A percentile compares a stretch with the other conserved stretches of the same genome.
These are phyloP conservation scores for Lentinus tigrinus DNA, from an alignment of 768 basidiomycete species.

Conservation along the genomic window DNA sequence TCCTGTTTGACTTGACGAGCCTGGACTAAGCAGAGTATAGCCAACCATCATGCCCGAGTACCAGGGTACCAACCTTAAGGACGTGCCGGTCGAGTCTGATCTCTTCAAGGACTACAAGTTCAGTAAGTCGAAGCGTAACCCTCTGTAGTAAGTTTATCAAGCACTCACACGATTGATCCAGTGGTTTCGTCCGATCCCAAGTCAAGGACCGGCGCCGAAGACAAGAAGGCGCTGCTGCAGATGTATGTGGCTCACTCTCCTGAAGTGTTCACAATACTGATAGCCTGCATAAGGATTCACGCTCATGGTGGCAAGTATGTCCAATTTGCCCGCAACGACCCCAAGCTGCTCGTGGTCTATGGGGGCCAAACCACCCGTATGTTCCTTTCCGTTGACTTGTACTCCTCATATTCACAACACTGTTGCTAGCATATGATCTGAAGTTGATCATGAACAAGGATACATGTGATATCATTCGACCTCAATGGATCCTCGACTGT, in stretches of 20 bases:
- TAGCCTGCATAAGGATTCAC: conserved; percentile 49
- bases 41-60: conserved; percentile 63
- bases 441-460: conserved; percentile 71
- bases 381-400: conserved; percentile 23
- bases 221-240: conserved; percentile 69
- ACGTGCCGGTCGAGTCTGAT: conserved; percentile 56
- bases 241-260: conserved; percentile 42
- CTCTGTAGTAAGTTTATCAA: not conserved
- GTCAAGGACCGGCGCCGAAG: conserved; percentile 61
- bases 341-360: conserved; percentile 60
- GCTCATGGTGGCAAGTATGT: conserved; percentile 66
- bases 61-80: conserved; percentile 59
- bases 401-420: not conserved
- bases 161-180: conserved; percentile 26
- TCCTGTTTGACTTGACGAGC: not conserved
- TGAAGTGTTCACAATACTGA: not conserved
- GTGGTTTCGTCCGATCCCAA: conserved; percentile 78
- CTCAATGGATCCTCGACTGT: conserved; percentile 81
- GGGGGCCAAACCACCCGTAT: conserved; percentile 68
- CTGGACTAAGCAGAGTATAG: conserved; percentile 32
- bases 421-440: conserved; percentile 60
- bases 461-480: conserved; percentile 69
- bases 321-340: conserved; percentile 57
- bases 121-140: conserved; percentile 46
- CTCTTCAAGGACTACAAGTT: conserved; percentile 79